Evolutionary conservation across 768 basidiomycete genomes (phyloP), one percentile per base, ranked within the genome.

Genomic region (Hericium erinaceus): DNA sequence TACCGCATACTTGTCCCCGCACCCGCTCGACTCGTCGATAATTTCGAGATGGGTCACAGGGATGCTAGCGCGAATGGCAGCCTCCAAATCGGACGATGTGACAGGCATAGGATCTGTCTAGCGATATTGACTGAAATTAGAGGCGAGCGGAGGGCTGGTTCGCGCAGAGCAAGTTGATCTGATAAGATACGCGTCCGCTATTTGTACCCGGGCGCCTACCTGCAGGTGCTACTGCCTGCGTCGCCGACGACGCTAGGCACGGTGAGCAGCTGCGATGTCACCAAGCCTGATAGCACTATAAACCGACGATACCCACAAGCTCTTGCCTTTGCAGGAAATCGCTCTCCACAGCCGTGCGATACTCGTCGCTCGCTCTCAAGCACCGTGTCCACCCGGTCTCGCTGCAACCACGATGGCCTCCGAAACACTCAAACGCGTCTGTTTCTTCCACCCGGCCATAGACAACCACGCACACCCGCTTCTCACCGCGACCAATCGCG

Each of bases 401-500:
- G 33, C 33, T 33, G 33, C 33, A 33, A 8, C 33, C 33, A 33
- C 33, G 33, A 33, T 33, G 33, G 33, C 33, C 33, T 33, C 33
- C 33, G 33, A 33, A 10, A 33, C 33, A 33, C 33, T 33, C 33
- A 33, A 8, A 33, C 33, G 33, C 44, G 54, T 62, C 26, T 41
- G 61, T 15, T 58, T 63, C 33, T 46, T 52, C 24, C 77, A 73
- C 52, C 85, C 84, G 18, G 81, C 80, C 0, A 86, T 88, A 65
- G 88, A 91, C 71, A 89, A 90, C 67, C 89, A 91, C 65, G 85
- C 87, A 0, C 89, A 91, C 64, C 84, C 87, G 1, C 72, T 92
- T 18, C 73, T 91, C 50, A 71, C 73, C 22, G 73, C 70, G 6
- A 70, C 70, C 18, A 64, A 79, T 55, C 77, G 83, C 33, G 52